Base-by-base conservation (phyloP, 2,329 filamentous ascomycete genomes). In the Meredithiella fracta region DNA sequence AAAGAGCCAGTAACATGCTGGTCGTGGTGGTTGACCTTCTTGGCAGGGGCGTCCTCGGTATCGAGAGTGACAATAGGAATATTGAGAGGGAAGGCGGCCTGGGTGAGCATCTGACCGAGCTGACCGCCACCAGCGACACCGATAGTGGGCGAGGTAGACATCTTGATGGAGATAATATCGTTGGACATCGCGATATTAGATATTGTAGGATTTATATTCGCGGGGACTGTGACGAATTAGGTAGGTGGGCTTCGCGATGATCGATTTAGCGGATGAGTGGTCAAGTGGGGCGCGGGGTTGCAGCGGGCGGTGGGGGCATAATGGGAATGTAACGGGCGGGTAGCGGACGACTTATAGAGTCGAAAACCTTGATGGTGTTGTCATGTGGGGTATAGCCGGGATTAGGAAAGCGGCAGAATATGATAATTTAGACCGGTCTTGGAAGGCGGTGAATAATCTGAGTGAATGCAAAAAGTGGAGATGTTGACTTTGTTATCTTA, bases 61-160 rank as follows among this genome's bases (percentile, higher is more conserved):
- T 96, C 91, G 50, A 95, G 78, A 42, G 94, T 76, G 58, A 83
- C 86, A 62, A 92, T 77, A 61, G 85, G 77, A 61, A 94, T 80
- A 63, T 87, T 88, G 58, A 94, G 77, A 2, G 71, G 75, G 1
- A 70, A 72, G 34, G 90, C 89, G n/a, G 85, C 83, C 72, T 97
- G 88, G 61, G 86, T 84, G 20, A 97, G 79, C 92, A 97, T 97
- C 61, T 87, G 86, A 59, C 91, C 92, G 42, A 98, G 77, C 71
- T 90, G 86, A 63, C 86, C 86, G 53, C 76, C 76, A 59, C 76
- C 76, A 1, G 79, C 67, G 54, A 79, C 68, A 56, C 76, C 76
- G 56, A 79, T 71, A 44, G 73, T 67, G n/a, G 71, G 69, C 38
- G 64, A 61, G 54, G 62, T 64, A 34, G 60, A 60, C 65, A 67